These are phyloP conservation scores for Tricholoma bakamatsutake DNA, from an alignment of 768 basidiomycete genomes.

Conservation along the genomic window DNA sequence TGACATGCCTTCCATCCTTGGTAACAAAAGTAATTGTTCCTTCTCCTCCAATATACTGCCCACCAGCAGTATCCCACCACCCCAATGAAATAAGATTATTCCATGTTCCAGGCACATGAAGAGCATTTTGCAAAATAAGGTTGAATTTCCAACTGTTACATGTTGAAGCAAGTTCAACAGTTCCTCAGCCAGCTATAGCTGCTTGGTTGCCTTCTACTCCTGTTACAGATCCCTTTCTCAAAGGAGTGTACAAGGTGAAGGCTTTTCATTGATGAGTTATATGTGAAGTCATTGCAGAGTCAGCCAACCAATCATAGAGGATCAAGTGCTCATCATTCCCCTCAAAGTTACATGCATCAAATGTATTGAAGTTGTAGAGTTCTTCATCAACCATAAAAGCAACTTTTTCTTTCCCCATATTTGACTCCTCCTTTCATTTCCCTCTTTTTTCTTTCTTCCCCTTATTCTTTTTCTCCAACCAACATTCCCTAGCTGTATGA, in stretches of 20 bases:
- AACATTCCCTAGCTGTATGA: neutral
- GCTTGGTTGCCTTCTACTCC: neutral
- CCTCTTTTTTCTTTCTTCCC: neutral
- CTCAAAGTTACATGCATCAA: neutral
- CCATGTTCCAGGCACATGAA: neutral
- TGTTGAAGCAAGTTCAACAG: neutral
- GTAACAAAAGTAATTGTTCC: neutral
- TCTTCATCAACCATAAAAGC: neutral
- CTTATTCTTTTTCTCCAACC: neutral
- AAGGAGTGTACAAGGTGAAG: neutral
- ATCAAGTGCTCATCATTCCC: neutral
- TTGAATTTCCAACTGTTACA: neutral
- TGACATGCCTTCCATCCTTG: neutral
- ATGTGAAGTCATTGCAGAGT: neutral
- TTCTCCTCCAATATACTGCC: neutral
- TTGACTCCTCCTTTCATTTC: neutral
- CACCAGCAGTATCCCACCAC: constrained; percentile 6
- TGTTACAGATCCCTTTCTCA: neutral
- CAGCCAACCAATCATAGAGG: neutral
- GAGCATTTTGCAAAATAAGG: neutral
- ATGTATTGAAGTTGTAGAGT: neutral
- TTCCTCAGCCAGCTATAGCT: neutral
- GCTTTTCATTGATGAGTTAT: neutral
- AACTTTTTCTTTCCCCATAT: neutral
- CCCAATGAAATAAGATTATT: constrained; percentile 7